Conservation (phyloP, 2,329 filamentous ascomycete genomes). For the Chaetomiaceae sp. region DNA sequence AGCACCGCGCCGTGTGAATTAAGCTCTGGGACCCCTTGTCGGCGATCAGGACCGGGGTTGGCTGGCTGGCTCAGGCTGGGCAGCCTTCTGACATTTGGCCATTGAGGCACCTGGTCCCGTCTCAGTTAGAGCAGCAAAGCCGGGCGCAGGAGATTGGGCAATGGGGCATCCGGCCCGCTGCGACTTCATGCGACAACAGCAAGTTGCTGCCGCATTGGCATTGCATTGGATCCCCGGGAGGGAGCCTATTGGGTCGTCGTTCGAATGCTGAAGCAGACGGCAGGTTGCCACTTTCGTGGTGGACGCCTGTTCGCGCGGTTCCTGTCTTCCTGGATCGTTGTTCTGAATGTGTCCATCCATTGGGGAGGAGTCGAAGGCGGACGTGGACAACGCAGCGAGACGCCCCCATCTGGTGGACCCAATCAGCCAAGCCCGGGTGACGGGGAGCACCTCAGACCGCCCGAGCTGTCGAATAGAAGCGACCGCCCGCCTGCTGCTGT, state of each 20-base stretch:
- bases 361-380: too few relatives aligned
- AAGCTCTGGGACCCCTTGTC: conserved; percentile 13
- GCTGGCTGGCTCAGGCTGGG: too few relatives aligned
- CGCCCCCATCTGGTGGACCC: conserved; percentile 7
- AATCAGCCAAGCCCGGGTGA: too few relatives aligned
- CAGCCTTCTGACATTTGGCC: too few relatives aligned
- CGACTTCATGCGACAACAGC: conserved; percentile 15
- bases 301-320: conserved; percentile 4
- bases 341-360: background rate
- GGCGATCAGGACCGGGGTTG: conserved; percentile 15
- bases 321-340: too few relatives aligned
- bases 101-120: too few relatives aligned
- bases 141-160: conserved; percentile 15
- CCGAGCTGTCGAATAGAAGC: too few relatives aligned
- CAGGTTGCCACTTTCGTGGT: conserved; percentile 2
- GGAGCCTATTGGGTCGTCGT: conserved; percentile 14
- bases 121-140: conserved; percentile 3
- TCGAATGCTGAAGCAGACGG: background rate
- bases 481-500: too few relatives aligned
- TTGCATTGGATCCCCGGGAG: conserved; percentile 7
- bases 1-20: background rate
- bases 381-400: conserved; percentile 7
- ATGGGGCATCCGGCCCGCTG: conserved; percentile 11
- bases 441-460: too few relatives aligned
- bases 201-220: too few relatives aligned